These are phyloP conservation scores for Salix exigua DNA, from an alignment of 345 rosid species.

Conservation along the genomic window DNA sequence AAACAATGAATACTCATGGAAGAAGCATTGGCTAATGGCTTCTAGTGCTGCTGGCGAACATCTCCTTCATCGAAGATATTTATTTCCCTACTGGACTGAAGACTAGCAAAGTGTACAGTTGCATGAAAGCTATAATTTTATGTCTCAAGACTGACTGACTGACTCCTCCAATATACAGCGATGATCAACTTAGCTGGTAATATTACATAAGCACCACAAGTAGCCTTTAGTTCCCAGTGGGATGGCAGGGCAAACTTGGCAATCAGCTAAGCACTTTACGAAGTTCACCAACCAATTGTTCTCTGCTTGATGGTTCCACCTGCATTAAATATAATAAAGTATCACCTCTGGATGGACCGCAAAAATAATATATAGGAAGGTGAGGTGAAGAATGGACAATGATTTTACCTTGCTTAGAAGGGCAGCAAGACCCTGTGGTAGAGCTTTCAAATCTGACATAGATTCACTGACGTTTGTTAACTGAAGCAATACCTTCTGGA, in stretches of 20 bases:
- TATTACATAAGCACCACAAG: not conserved
- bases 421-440: conserved; percentile 82
- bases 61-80: not conserved
- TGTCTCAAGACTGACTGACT: not conserved
- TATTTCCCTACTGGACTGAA: conserved; percentile 2
- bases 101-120: not conserved
- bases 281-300: conserved; percentile 45
- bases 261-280: conserved; percentile 53
- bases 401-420: conserved; percentile 80
- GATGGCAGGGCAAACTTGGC: not conserved
- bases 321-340: conserved; percentile 36
- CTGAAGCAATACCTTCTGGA: conserved; percentile 66
- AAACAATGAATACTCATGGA: not conserved
- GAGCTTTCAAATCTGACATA: conserved; percentile 61
- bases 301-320: conserved; percentile 75
- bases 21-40: not conserved
- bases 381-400: conserved; percentile 5
- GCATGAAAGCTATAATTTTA: not conserved
- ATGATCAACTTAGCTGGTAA: not conserved
- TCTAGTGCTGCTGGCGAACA: not conserved
- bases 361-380: conserved; percentile 1
- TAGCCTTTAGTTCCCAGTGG: not conserved
- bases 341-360: conserved; percentile 6
- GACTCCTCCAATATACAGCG: conserved; percentile 4
- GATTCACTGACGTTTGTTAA: conserved; percentile 66